Evolutionary conservation across 352 stramenopile species (phyloP), one percentile per base, ranked within the genome.

Genomic region (Phytophthora crassamura): DNA sequence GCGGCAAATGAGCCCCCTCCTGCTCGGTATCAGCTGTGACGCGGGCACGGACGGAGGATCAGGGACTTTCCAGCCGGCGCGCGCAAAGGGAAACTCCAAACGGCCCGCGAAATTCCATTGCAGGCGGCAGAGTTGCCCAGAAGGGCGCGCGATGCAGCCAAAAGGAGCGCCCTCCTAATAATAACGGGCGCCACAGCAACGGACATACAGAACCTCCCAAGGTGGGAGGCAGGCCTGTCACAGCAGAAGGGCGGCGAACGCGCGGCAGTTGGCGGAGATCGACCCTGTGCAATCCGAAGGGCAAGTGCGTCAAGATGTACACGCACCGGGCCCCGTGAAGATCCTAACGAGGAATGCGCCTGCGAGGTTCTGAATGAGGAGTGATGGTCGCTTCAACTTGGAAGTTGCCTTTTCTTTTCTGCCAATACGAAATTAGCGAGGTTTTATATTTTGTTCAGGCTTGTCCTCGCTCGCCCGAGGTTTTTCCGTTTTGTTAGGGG

Each of bases 331-430:
- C 22, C 3, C 22, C 22, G 22, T 25, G 14, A 45, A 22, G 39
- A 45, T 16, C 39, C 39, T 25, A 25, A 25, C 22, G 22, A 25
- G 22, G 22, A 25, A n/a, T n/a, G n/a, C n/a, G n/a, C n/a, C n/a
- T n/a, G n/a, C n/a, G n/a, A n/a, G n/a, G n/a, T n/a, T 43, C 5
- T 1, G 14, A 47, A 32, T 30, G 14, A 48, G 25, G 63, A 71
- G 56, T 67, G 63, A 67, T 62, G 56, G 49, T 63, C 42, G 28
- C 56, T 71, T 71, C 63, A 71, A 71, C 47, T 45, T 60, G 16
- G 7, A 33, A 51, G 41, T 47, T 57, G 35, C 14, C 43, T 52
- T 54, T 66, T 61, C 14, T 15, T 59, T 64, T 60, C 60, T 12
- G n/a, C 53, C 53, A 64, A 64, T 69, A 32, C 6, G 7, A n/a